Conservation (phyloP, 257 asterid genomes). For the Forsythia suspensa region DNA sequence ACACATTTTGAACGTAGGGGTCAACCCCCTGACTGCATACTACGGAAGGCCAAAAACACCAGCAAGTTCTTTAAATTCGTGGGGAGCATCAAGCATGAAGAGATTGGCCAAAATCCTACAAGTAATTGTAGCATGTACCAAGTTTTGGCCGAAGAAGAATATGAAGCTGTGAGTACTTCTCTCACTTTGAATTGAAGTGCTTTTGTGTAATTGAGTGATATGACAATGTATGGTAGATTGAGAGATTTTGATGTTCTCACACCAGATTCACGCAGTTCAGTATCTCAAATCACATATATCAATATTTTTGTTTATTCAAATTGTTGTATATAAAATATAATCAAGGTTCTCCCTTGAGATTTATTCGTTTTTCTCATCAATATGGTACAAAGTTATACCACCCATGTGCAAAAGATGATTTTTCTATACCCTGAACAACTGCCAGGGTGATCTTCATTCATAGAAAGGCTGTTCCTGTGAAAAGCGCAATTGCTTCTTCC, state of each 20-base stretch:
- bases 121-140: slow-evolving; percentile 66
- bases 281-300: slow-evolving; percentile 2
- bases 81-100: slow-evolving; percentile 78
- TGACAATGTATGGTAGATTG: background rate
- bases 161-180: slow-evolving; percentile 81
- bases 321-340: background rate
- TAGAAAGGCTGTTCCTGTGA: background rate
- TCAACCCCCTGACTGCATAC: slow-evolving; percentile 91
- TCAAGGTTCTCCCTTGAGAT: slow-evolving; percentile 13
- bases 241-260: slow-evolving; percentile 6
- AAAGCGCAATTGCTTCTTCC: background rate
- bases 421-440: background rate
- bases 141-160: slow-evolving; percentile 85
- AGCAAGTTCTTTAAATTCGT: slow-evolving; percentile 85
- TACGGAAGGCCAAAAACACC: slow-evolving; percentile 81
- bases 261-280: background rate
- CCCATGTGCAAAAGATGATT: background rate
- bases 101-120: slow-evolving; percentile 47
- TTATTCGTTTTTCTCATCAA: background rate
- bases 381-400: background rate
- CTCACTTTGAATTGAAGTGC: slow-evolving; percentile 15
- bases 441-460: background rate
- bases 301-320: background rate
- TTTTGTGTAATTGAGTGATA: background rate
- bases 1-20: slow-evolving; percentile 51